Conservation (phyloP, 164 flowering plant genomes). For the Macadamia tetraphylla region DNA sequence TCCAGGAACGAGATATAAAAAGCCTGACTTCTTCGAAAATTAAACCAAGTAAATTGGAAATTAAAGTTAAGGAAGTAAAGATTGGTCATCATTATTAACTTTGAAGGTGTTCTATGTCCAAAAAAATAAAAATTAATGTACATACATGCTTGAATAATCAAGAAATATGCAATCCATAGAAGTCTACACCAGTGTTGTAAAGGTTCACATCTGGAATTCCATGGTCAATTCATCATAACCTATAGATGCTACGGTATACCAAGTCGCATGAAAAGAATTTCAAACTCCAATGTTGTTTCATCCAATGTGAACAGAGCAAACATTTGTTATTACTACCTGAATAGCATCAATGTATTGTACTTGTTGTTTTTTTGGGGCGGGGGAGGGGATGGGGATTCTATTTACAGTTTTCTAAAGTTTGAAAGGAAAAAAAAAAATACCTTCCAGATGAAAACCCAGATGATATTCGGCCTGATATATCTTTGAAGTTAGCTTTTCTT, state of each 20-base stretch:
- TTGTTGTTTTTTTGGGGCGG: too few relatives aligned
- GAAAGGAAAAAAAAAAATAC: slow-evolving; percentile 23
- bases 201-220: background rate
- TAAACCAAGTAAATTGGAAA: too few relatives aligned
- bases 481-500: slow-evolving; percentile 75
- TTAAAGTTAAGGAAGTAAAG: too few relatives aligned
- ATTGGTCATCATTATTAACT: too few relatives aligned
- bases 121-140: too few relatives aligned
- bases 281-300: background rate
- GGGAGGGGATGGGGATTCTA: too few relatives aligned
- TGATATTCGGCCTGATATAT: slow-evolving; percentile 51
- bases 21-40: too few relatives aligned
- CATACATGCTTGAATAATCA: too few relatives aligned
- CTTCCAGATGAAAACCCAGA: slow-evolving; percentile 82
- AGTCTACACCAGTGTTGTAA: background rate
- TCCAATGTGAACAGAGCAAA: background rate
- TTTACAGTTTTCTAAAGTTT: background rate
- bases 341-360: background rate
- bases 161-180: background rate
- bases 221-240: background rate
- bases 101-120: too few relatives aligned
- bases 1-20: too few relatives aligned
- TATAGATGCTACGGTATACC: background rate
- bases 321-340: background rate
- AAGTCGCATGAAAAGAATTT: background rate